Base-by-base conservation (phyloP, 2,329 filamentous ascomycete species). In the Didymella arachidicola region DNA sequence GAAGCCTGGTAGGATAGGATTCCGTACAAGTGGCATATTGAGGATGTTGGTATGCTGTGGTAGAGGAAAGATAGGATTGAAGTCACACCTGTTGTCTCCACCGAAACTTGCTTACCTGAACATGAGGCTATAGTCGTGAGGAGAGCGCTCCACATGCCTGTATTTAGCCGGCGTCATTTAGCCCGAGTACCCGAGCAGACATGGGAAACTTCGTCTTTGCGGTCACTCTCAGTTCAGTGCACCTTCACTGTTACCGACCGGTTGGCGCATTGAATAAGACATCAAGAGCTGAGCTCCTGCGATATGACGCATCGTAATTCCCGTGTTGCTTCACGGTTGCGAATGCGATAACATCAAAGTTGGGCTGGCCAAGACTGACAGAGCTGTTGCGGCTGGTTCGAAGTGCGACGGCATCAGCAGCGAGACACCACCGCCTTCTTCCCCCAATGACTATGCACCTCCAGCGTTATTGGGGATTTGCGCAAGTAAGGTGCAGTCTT, bases 1-100 rank as follows among this genome's bases (percentile, higher is more conserved):
- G 76, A 87, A 88, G 25, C 86, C 86, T 2, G 80, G 78, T 38
- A 88, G 77, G 19, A 87, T 80, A 2, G 85, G 86, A 65, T 87
- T 79, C 30, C 69, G 68, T 39, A 76, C 71, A 44, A 64, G 62
- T 16, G 74, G 72, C 74, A 76, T 76, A 1, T 26, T 48, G 47
- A 18, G 41, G 2, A 25, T 10, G 11, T 6, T 43, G 38, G 2
- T 36, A 5, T 53, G 38, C 38, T 19, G 36, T 19, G 36, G 32
- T 26, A n/a, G 34, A 32, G 30, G 2, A 38, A 27, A 46, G 38
- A 16, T 18, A 46, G 29, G 16, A 36, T 11, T n/a, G 30, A 18
- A n/a, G n/a, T 59, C 25, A 29, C 50, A 53, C 53, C 41, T 53
- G 45, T 29, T 16, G 32, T 46, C 34, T 29, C 27, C 22, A 12